These are phyloP conservation scores for Cubamyces lactineus DNA, from an alignment of 768 basidiomycete genomes.

Conservation along the genomic window DNA sequence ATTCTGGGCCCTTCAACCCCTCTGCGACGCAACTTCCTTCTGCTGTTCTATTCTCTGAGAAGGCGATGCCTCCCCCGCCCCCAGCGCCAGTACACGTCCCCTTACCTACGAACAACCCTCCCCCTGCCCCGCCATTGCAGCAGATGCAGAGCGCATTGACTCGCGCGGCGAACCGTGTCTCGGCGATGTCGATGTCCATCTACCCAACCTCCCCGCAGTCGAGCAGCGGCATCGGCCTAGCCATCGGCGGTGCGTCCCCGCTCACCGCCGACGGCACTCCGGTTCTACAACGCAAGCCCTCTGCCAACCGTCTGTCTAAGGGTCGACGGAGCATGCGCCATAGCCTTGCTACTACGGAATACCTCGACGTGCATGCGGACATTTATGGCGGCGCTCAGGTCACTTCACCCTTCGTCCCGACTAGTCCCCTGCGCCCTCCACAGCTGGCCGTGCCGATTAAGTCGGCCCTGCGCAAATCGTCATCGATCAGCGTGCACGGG, in stretches of 20 bases:
- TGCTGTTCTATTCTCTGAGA: neutral
- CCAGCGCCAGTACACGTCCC: slow-evolving; percentile 8
- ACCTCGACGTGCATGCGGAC: slow-evolving; percentile 23
- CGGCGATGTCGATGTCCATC: slow-evolving; percentile 48
- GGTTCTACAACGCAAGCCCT: slow-evolving; percentile 29
- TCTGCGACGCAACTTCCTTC: neutral
- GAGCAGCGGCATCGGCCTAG: slow-evolving; percentile 28
- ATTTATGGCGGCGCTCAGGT: slow-evolving; percentile 61
- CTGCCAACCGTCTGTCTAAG: slow-evolving; percentile 25
- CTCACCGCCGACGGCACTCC: slow-evolving; percentile 31
- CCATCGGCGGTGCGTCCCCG: slow-evolving; percentile 27
- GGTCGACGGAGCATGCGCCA: slow-evolving; percentile 33
- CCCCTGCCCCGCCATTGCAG: slow-evolving; percentile 33
- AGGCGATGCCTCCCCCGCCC: slow-evolving; percentile 21
- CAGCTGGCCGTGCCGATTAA: slow-evolving; percentile 26
- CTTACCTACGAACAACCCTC: neutral
- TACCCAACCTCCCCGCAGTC: slow-evolving; percentile 49
- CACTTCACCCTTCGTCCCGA: slow-evolving; percentile 42
- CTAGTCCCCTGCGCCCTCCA: slow-evolving; percentile 30
- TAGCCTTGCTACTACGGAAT: slow-evolving; percentile 29
- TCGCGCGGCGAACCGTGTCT: slow-evolving; percentile 45
- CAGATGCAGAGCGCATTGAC: slow-evolving; percentile 46
- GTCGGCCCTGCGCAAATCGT: slow-evolving; percentile 30
- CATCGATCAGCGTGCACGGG: slow-evolving; percentile 8
- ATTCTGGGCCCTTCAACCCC: slow-evolving; percentile 27